phyloP scores from a whole-genome alignment of 2,329 filamentous ascomycete genomes.

The Endothia cerciana region DNA sequence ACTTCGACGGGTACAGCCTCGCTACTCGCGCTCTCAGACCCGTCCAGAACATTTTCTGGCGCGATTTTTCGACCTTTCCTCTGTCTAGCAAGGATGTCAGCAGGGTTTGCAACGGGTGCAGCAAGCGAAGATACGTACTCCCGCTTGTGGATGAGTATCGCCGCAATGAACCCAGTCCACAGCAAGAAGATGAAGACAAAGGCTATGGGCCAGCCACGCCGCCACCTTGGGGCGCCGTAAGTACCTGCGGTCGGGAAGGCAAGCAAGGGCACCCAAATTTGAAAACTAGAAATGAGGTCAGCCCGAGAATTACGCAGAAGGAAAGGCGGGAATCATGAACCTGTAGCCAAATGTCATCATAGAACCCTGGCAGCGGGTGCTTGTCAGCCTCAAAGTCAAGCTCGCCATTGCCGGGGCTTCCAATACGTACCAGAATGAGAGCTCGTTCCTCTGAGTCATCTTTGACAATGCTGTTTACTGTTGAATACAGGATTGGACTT shows the following conservation, averaged over 20 bases:
- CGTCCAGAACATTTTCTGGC: not conserved
- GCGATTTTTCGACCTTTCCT: constrained; percentile 8
- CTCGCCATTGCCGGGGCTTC: not conserved
- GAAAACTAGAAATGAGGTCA: constrained; percentile 36
- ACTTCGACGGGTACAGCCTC: constrained; percentile 17
- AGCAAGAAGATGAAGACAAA: constrained; percentile 50
- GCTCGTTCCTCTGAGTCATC: constrained; percentile 46
- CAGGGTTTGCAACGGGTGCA: not conserved
- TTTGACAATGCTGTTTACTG: constrained; percentile 47
- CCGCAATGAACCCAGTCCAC: constrained; percentile 46
- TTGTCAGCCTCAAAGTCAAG: constrained; percentile 3
- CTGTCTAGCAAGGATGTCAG: constrained; percentile 3
- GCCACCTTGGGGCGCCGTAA: constrained; percentile 50
- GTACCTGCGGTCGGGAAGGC: constrained; percentile 47
- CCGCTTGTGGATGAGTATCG: constrained; percentile 41
- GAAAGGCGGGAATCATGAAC: not conserved
- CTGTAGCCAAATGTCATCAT: constrained; percentile 53
- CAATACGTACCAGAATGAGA: constrained; percentile 39
- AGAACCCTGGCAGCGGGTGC: constrained; percentile 37
- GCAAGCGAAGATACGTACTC: constrained; percentile 30
- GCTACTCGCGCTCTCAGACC: constrained; percentile 10
- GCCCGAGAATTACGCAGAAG: not conserved
- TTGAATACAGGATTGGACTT: constrained; percentile 48
- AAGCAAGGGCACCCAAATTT: constrained; percentile 49
- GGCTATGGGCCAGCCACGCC: constrained; percentile 51